Evolutionary conservation across 305 asterid genomes (phyloP).

Genomic region (Euphrasia arctica): DNA sequence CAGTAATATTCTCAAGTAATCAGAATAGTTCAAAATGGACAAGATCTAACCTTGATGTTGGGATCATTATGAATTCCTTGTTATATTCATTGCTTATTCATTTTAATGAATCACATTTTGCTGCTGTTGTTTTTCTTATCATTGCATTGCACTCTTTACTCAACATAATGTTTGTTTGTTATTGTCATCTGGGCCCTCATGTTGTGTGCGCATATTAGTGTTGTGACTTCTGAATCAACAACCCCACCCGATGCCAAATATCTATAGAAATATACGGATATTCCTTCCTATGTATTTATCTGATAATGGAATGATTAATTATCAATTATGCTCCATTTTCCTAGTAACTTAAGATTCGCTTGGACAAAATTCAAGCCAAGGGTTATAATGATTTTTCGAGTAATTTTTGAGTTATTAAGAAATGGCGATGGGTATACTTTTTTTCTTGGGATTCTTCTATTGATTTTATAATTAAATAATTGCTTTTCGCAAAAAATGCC

Average conservation of each 20-base stretch:
- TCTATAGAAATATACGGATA: neutral
- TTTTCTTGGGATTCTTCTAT: neutral
- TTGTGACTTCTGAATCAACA: too few species aligned
- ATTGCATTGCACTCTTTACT: neutral
- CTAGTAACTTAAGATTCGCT: conserved; percentile 4
- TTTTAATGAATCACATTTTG: neutral
- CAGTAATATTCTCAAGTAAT: neutral
- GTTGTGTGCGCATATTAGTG: too few species aligned
- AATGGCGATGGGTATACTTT: conserved; percentile 4
- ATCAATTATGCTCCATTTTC: neutral
- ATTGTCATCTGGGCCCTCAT: too few species aligned
- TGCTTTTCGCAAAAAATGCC: neutral
- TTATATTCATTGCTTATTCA: neutral
- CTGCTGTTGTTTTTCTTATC: neutral
- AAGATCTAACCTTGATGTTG: neutral
- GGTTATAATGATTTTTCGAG: neutral
- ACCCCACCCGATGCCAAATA: neutral
- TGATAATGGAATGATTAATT: neutral
- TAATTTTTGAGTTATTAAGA: neutral
- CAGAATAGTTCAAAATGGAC: neutral
- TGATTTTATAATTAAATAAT: neutral
- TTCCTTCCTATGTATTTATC: neutral
- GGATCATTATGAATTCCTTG: neutral
- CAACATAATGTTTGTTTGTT: neutral
- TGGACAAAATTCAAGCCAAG: neutral